Conservation (phyloP, 1,139 yeast species). For the Pichia sp. region DNA sequence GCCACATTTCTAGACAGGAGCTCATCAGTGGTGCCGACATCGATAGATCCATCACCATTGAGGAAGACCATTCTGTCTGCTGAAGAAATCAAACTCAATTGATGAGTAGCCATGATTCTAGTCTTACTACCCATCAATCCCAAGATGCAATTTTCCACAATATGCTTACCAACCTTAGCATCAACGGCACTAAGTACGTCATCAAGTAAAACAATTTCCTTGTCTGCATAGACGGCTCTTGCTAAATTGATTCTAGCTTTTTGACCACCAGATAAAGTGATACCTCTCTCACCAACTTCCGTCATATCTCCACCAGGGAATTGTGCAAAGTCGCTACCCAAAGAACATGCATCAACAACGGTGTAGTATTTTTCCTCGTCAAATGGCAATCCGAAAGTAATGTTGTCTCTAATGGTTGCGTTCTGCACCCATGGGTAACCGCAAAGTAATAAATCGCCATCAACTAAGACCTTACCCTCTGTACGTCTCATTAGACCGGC, state of each 20-base stretch:
- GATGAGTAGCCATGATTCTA: constrained; percentile 79
- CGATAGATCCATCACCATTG: constrained; percentile 57
- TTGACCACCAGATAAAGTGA: constrained; percentile 89
- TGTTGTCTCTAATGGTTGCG: constrained; percentile 69
- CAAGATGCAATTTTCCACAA: constrained; percentile 59
- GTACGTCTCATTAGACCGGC: constrained; percentile 52
- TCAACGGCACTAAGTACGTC: constrained; percentile 89
- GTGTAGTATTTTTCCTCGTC: constrained; percentile 48
- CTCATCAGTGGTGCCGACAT: constrained; percentile 52
- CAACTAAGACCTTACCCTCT: constrained; percentile 39
- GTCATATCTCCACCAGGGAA: constrained; percentile 78
- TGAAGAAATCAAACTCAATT: constrained; percentile 56
- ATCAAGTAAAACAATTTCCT: constrained; percentile 64
- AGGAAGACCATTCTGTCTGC: constrained; percentile 68
- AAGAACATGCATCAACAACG: constrained; percentile 58
- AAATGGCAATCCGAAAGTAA: constrained; percentile 56
- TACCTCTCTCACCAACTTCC: constrained; percentile 89
- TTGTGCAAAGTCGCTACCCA: constrained; percentile 56
- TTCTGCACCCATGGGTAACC: constrained; percentile 77
- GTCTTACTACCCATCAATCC: constrained; percentile 55
- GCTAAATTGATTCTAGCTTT: constrained; percentile 82
- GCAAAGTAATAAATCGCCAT: constrained; percentile 38
- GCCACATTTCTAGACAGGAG: constrained; percentile 36
- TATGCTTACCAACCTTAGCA: constrained; percentile 78
- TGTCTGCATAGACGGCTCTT: constrained; percentile 68